Evolutionary conservation across 2,329 filamentous ascomycete genomes (phyloP), one percentile per base, ranked within the genome.

Genomic region (Purpureocillium takamizusanense): DNA sequence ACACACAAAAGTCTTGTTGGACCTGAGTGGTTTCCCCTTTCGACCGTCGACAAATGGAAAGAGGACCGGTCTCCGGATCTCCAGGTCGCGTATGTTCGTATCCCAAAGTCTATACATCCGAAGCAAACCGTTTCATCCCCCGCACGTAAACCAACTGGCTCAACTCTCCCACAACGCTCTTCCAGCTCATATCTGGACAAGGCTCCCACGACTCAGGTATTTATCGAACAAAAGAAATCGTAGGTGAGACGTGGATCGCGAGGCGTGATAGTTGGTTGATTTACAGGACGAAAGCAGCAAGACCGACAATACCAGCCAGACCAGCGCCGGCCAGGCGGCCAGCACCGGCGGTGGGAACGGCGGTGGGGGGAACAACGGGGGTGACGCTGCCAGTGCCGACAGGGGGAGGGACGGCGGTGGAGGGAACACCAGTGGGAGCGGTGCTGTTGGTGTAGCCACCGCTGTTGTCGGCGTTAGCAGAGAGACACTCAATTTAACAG

Each of bases 221-320:
- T 63, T 61, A 63, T 56, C 54, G 55, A 54, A 60, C 57, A 59
- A 56, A 59, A 48, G 51, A 61, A 57, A 59, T 59, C 61, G 57
- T 61, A 59, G 58, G 56, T 54, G 53, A 52, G 55, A 56, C 51
- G 55, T 59, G 55, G 51, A 51, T 50, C 50, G 52, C 49, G 51
- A 60, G 50, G 49, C 50, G 54, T 51, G 51, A 54, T 47, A 51
- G 51, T 49, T 48, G 48, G 48, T 51, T 56, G 58, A 66, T 70
- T 73, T 77, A 78, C 65, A 78, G 68, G 55, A 70, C 55, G 59
- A 72, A 65, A 57, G 72, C 75, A 54, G 71, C 74, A 44, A 79
- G 57, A 55, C 70, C 77, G 57, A 79, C 64, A 50, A 78, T 57
- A 67, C 70, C 76, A 50, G 72, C 76, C 51, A 81, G 70, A 49